Conservation (phyloP, 495 filamentous ascomycete species). For the Annulohypoxylon bovei region DNA sequence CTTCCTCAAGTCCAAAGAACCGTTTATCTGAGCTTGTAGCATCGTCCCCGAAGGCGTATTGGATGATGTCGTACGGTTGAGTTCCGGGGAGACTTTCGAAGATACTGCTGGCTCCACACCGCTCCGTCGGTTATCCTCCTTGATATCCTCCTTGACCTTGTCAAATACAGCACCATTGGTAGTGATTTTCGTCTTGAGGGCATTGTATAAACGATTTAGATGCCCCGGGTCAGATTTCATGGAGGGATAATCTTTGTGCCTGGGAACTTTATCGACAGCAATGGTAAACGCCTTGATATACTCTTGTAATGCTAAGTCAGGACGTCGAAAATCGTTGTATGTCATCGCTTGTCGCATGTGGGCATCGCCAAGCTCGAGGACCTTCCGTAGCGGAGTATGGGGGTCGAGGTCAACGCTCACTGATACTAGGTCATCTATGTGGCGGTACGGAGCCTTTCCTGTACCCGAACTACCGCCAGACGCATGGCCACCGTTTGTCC, state of each 20-base stretch:
- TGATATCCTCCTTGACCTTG: slow-evolving; percentile 72
- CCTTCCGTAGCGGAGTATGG: slow-evolving; percentile 56
- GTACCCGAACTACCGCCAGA: slow-evolving; percentile 18
- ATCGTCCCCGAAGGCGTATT: slow-evolving; percentile 10
- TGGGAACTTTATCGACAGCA: slow-evolving; percentile 76
- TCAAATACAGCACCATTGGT: slow-evolving; percentile 57
- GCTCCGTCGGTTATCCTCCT: slow-evolving; percentile 68
- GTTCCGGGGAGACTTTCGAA: slow-evolving; percentile 14
- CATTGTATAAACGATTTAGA: slow-evolving; percentile 59
- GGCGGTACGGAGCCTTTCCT: slow-evolving; percentile 64
- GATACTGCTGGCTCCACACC: slow-evolving; percentile 54
- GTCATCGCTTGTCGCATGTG: slow-evolving; percentile 63
- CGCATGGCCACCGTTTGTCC: background rate
- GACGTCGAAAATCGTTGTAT: slow-evolving; percentile 60
- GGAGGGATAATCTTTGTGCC: slow-evolving; percentile 70
- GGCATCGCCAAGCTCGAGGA: slow-evolving; percentile 61
- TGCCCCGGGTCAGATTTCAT: slow-evolving; percentile 57
- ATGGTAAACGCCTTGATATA: slow-evolving; percentile 85
- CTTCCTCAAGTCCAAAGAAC: slow-evolving; percentile 10
- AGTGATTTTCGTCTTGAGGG: slow-evolving; percentile 60
- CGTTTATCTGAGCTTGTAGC: slow-evolving; percentile 10
- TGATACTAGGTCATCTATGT: slow-evolving; percentile 77
- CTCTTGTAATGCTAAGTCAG: slow-evolving; percentile 66
- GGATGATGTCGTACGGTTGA: background rate
- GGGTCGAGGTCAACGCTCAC: slow-evolving; percentile 56